These are phyloP conservation scores for Whalleya microplaca DNA, from an alignment of 2,329 filamentous ascomycete species.

Conservation along the genomic window DNA sequence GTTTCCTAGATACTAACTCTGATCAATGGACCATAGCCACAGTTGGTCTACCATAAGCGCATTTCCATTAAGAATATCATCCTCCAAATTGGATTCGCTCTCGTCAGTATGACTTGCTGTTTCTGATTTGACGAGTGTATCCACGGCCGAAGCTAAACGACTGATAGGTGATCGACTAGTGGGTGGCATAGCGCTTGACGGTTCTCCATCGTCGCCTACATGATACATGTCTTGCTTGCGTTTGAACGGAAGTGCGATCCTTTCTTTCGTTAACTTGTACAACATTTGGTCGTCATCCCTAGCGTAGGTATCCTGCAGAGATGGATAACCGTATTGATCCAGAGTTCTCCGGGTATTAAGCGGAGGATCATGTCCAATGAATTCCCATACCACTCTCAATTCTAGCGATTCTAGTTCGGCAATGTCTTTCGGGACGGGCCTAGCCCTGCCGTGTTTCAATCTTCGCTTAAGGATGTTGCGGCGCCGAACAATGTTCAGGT, in stretches of 20 bases:
- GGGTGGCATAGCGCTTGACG: slow-evolving; percentile 7
- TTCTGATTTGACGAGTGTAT: slow-evolving; percentile 24
- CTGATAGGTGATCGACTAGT: slow-evolving; percentile 19
- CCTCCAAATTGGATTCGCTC: slow-evolving; percentile 38
- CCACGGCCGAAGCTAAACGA: slow-evolving; percentile 23
- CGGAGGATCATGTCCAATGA: slow-evolving; percentile 62
- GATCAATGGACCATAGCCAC: slow-evolving; percentile 64
- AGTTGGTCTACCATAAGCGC: slow-evolving; percentile 70
- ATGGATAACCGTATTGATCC: slow-evolving; percentile 67
- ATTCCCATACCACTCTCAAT: slow-evolving; percentile 65
- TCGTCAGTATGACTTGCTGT: slow-evolving; percentile 29
- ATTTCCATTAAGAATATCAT: slow-evolving; percentile 55
- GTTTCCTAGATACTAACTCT: slow-evolving; percentile 42
- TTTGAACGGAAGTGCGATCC: slow-evolving; percentile 29
- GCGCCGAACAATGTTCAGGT: slow-evolving; percentile 59
- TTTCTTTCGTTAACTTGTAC: slow-evolving; percentile 64
- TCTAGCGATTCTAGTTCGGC: slow-evolving; percentile 60
- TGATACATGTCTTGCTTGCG: slow-evolving; percentile 34
- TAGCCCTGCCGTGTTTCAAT: slow-evolving; percentile 55
- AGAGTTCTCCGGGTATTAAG: slow-evolving; percentile 64
- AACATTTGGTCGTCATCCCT: slow-evolving; percentile 70
- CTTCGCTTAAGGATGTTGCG: slow-evolving; percentile 58
- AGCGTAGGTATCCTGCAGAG: slow-evolving; percentile 61
- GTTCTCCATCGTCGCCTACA: slow-evolving; percentile 11
- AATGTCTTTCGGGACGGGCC: slow-evolving; percentile 59